phyloP scores from a whole-genome alignment of 257 asterid genomes.

The Lithospermum erythrorhizon region DNA sequence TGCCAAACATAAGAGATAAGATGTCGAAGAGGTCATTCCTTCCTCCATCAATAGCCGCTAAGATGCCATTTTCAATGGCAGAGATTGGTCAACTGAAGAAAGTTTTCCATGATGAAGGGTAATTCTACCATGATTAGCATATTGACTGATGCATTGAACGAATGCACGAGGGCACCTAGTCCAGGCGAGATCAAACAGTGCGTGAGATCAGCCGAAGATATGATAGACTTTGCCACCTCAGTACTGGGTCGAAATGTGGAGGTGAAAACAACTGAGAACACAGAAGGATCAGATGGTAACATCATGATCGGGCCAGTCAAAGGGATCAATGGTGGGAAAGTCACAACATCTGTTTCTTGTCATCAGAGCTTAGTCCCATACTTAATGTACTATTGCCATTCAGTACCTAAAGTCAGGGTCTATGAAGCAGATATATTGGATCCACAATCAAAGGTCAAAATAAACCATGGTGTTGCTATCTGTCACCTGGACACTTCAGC shows the following conservation, averaged over 20 bases:
- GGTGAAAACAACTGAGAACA: conserved; percentile 9
- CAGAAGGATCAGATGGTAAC: conserved; percentile 3
- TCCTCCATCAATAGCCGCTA: neutral
- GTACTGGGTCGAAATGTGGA: conserved; percentile 7
- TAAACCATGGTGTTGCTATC: conserved; percentile 10
- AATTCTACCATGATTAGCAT: conserved; percentile 6
- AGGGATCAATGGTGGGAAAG: conserved; percentile 5
- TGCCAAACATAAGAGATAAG: neutral
- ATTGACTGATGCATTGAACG: conserved; percentile 1
- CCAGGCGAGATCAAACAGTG: conserved; percentile 8
- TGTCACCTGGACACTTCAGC: conserved; percentile 2
- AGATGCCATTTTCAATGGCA: conserved; percentile 1
- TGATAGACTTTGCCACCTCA: neutral
- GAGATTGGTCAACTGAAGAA: conserved; percentile 1
- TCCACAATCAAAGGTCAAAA: conserved; percentile 2
- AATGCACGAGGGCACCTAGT: conserved; percentile 9
- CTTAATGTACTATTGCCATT: conserved; percentile 8
- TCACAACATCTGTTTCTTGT: conserved; percentile 10
- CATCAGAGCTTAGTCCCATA: conserved; percentile 6
- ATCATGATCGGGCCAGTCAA: conserved; percentile 5
- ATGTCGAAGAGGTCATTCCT: conserved; percentile 6
- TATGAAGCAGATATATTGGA: conserved; percentile 10
- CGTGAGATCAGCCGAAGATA: conserved; percentile 7
- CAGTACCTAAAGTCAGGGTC: conserved; percentile 9
- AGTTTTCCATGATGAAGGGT: conserved; percentile 2